Evolutionary conservation across 805 yeast genomes (phyloP).

Genomic region (Candida berthetii): DNA sequence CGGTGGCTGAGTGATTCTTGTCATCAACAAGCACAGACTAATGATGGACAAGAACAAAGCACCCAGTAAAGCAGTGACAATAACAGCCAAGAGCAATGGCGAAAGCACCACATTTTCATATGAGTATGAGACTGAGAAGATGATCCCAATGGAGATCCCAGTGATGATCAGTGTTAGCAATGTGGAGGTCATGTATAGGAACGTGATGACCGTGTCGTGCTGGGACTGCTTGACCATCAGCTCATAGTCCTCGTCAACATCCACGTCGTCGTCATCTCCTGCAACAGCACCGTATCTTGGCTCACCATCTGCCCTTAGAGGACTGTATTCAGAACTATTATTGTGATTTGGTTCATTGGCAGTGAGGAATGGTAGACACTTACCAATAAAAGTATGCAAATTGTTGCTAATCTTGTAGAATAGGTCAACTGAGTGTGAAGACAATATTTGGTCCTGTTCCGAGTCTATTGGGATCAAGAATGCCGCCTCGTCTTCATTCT

Average conservation of each 20-base stretch:
- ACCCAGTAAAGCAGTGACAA: conserved; percentile 35
- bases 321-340: conserved; percentile 1
- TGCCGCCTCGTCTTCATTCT: conserved; percentile 34
- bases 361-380: not conserved
- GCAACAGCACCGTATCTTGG: not conserved
- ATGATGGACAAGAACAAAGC: conserved; percentile 34
- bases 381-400: conserved; percentile 8
- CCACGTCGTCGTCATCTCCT: not conserved
- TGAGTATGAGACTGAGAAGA: conserved; percentile 24
- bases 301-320: not conserved
- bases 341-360: not conserved
- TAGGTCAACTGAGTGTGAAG: conserved; percentile 20
- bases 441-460: conserved; percentile 17
- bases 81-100: conserved; percentile 21
- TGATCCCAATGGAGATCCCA: conserved; percentile 37
- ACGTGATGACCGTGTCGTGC: conserved; percentile 37
- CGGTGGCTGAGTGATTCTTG: conserved; percentile 30
- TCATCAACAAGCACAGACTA: conserved; percentile 38
- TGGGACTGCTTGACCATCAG: conserved; percentile 6
- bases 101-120: conserved; percentile 17
- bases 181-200: conserved; percentile 35
- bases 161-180: conserved; percentile 34
- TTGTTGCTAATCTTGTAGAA: conserved; percentile 14
- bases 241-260: not conserved
- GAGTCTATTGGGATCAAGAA: conserved; percentile 27